Conservation (phyloP, 1,139 yeast species). For the Hemisphaericaspora xylofermentans region DNA sequence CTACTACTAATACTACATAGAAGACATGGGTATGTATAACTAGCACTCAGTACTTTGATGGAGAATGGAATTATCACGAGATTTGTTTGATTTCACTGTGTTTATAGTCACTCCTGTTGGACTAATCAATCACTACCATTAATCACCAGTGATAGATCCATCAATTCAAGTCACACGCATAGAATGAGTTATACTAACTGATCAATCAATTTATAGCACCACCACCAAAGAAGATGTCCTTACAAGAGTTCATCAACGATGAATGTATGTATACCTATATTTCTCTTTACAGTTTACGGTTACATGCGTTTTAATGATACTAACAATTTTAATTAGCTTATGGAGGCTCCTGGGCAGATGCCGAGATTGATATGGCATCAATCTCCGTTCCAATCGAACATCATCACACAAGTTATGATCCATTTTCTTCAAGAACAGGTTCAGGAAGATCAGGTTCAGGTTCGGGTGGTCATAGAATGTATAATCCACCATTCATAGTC, state of each 20-base stretch:
- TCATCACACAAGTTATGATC: constrained; percentile 18
- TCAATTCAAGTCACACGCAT: no score
- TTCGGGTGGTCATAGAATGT: constrained; percentile 18
- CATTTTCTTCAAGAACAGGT: constrained; percentile 8
- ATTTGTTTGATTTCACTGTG: no score
- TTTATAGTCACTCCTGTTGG: no score
- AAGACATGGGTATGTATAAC: background rate
- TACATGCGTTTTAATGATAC: background rate
- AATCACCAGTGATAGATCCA: background rate
- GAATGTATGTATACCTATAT: constrained; percentile 39
- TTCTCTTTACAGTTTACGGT: background rate
- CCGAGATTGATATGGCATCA: constrained; percentile 67
- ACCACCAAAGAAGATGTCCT: constrained; percentile 50
- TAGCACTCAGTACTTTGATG: no score
- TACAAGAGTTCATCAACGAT: constrained; percentile 53
- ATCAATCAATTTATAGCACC: constrained; percentile 13
- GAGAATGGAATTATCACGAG: background rate
- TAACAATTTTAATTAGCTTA: constrained; percentile 24
- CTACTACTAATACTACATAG: background rate
- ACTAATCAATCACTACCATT: no score
- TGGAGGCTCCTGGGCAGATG: constrained; percentile 78
- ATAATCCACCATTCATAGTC: constrained; percentile 58
- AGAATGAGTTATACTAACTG: constrained; percentile 3
- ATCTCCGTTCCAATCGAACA: constrained; percentile 56
- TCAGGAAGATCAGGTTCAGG: constrained; percentile 10